phyloP scores from a whole-genome alignment of 768 basidiomycete genomes.

The Tulasnella sp. region DNA sequence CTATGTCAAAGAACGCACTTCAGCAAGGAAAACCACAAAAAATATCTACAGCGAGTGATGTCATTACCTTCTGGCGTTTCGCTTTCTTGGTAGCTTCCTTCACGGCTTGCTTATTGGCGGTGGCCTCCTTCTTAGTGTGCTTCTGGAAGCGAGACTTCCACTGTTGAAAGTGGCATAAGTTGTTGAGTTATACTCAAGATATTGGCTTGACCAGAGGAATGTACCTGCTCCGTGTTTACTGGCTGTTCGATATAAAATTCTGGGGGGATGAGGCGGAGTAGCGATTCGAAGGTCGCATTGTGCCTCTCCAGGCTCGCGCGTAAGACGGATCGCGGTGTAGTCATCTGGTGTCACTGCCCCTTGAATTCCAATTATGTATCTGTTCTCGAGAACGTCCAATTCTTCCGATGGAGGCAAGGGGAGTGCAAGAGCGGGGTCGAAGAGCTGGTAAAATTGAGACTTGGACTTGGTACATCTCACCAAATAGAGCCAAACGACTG shows the following conservation, averaged over 20 bases:
- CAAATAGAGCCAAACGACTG: neutral
- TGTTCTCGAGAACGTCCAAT: neutral
- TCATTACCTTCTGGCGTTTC: slow-evolving; percentile 68
- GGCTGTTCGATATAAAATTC: slow-evolving; percentile 77
- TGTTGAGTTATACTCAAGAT: neutral
- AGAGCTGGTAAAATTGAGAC: neutral
- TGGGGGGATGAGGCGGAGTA: slow-evolving; percentile 80
- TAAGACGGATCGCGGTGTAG: slow-evolving; percentile 24
- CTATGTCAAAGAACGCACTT: slow-evolving; percentile 35
- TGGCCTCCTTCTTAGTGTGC: slow-evolving; percentile 81
- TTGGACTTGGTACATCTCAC: neutral
- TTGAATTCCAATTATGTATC: neutral
- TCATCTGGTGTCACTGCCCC: neutral
- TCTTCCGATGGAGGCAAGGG: neutral
- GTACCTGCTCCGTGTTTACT: slow-evolving; percentile 58
- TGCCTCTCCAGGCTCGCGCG: slow-evolving; percentile 56
- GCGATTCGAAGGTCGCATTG: slow-evolving; percentile 76
- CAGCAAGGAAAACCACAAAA: neutral
- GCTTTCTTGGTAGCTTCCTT: slow-evolving; percentile 88
- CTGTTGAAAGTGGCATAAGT: slow-evolving; percentile 29
- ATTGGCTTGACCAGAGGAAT: slow-evolving; percentile 22
- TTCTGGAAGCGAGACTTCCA: slow-evolving; percentile 67
- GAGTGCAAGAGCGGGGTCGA: neutral
- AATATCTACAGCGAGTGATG: neutral
- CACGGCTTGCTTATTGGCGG: slow-evolving; percentile 71